Base-by-base conservation (phyloP, 2,329 filamentous ascomycete genomes). In the Claviceps spartinae region DNA sequence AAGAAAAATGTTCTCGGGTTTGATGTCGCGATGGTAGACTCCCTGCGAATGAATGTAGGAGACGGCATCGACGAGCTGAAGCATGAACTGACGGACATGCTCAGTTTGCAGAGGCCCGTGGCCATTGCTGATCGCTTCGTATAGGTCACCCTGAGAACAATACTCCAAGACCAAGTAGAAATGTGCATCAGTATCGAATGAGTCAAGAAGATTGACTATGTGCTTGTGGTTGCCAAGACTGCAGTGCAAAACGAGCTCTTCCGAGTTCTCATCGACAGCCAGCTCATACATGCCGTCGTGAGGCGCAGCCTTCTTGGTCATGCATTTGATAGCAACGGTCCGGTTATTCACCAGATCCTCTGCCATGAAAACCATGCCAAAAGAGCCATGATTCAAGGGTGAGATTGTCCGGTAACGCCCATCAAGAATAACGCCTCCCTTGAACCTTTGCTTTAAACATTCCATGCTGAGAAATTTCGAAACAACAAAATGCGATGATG, bases 1-100 rank as follows among this genome's bases (percentile, higher is more conserved):
- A 57, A 98, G 77, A 68, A 98, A 97, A 68, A 98, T 95, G 75
- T 98, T 98, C 77, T 98, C 93, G 0, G 93, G 93, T 74, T 98
- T 98, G 79, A 98, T 96, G 69, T 98, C 93, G 55, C 93, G 87
- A 66, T 98, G 93, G 67, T 89, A 96, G 64, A 97, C 81, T 58
- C 88, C 90, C 67, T 90, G 90, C 57, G 79, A 78, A 68, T 98
- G 93, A 70, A 95, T 88, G 69, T 88, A 90, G 56, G 87, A 83
- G 48, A 98, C 86, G 49, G 91, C 88, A 65, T 87, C 84, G 50
- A 98, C 80, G 37, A 98, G 81, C 71, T 98, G 83, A 54, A 96
- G 75, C 93, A 98, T 97, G 74, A 97, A 96, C 58, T 88, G 86
- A 58, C 93, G 88, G 55, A 98, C 93, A 67, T 98, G 90, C 65